Percentiles rank a stretch among this genome's conserved stretches.
Evolutionary conservation across 2,329 filamentous ascomycete genomes (phyloP).

Genomic region (Monascus ruber): DNA sequence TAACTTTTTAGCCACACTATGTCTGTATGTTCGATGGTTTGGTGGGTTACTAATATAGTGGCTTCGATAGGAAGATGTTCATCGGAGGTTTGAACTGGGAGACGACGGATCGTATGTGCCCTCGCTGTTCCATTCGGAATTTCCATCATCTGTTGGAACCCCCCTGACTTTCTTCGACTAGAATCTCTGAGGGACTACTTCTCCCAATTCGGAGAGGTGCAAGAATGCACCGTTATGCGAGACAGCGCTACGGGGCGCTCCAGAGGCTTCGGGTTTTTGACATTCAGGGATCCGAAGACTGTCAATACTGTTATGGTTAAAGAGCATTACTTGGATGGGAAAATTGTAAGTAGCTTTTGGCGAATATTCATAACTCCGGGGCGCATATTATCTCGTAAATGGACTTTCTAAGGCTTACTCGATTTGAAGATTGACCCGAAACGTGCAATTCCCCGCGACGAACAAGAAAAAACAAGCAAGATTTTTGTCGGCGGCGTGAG

Average conservation of each 20-base stretch:
- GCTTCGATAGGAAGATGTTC: constrained; percentile 81
- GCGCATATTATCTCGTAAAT: too few relatives aligned
- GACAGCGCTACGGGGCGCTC: constrained; percentile 89
- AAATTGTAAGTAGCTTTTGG: constrained; percentile 54
- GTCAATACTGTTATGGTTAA: constrained; percentile 99
- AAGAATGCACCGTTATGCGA: constrained; percentile 98
- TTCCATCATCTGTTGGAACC: constrained; percentile 2
- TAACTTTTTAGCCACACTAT: too few relatives aligned
- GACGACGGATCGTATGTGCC: constrained; percentile 81
- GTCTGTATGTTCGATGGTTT: not conserved
- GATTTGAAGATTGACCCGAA: constrained; percentile 80
- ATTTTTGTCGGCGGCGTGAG: constrained; percentile 97
- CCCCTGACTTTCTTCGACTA: constrained; percentile 32
- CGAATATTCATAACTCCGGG: too few relatives aligned
- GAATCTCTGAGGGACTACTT: constrained; percentile 97
- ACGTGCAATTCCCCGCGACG: constrained; percentile 89
- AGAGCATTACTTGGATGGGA: constrained; percentile 94
- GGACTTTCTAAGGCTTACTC: constrained; percentile 16
- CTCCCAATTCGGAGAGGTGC: constrained; percentile 91
- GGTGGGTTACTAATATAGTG: constrained; percentile 20
- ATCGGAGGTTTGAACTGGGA: constrained; percentile 99
- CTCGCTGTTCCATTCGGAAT: constrained; percentile 1
- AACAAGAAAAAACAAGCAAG: constrained; percentile 96
- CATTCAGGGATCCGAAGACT: constrained; percentile 93
- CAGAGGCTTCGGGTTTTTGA: constrained; percentile 92